Evolutionary conservation across 2,329 filamentous ascomycete species (phyloP).

Genomic region (Penicillium frequentans): DNA sequence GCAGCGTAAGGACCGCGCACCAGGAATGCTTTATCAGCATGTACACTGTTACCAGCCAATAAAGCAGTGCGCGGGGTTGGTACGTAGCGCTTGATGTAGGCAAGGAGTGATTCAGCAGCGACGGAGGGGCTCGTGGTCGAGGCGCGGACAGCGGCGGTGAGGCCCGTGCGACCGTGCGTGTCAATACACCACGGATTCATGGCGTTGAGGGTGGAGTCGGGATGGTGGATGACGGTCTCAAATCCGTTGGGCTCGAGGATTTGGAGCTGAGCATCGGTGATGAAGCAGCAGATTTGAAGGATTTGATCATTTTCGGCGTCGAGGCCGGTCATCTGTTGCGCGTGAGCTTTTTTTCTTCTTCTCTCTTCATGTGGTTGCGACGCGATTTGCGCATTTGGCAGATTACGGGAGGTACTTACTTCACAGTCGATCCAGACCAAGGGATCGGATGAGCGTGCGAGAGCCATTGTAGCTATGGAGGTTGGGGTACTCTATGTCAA

Average conservation of each 20-base stretch:
- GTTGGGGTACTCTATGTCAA: neutral
- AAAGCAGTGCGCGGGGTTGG: slow-evolving; percentile 67
- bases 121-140: slow-evolving; percentile 71
- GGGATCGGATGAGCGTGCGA: slow-evolving; percentile 59
- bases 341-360: neutral
- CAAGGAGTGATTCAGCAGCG: slow-evolving; percentile 71
- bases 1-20: slow-evolving; percentile 69
- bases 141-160: slow-evolving; percentile 72
- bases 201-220: slow-evolving; percentile 65
- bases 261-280: slow-evolving; percentile 78
- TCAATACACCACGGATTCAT: slow-evolving; percentile 90
- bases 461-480: slow-evolving; percentile 36
- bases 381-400: neutral
- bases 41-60: slow-evolving; percentile 89
- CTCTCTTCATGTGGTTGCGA: neutral
- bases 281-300: slow-evolving; percentile 86
- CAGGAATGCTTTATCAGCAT: slow-evolving; percentile 84
- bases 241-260: slow-evolving; percentile 75
- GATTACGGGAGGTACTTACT: slow-evolving; percentile 38
- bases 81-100: slow-evolving; percentile 73
- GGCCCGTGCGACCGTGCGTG: slow-evolving; percentile 77
- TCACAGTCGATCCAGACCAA: slow-evolving; percentile 87
- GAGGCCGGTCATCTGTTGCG: slow-evolving; percentile 81
- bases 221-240: slow-evolving; percentile 75
- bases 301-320: slow-evolving; percentile 78